Conservation (phyloP, 108 stramenopile genomes). For the Conticribra weissflogii region DNA sequence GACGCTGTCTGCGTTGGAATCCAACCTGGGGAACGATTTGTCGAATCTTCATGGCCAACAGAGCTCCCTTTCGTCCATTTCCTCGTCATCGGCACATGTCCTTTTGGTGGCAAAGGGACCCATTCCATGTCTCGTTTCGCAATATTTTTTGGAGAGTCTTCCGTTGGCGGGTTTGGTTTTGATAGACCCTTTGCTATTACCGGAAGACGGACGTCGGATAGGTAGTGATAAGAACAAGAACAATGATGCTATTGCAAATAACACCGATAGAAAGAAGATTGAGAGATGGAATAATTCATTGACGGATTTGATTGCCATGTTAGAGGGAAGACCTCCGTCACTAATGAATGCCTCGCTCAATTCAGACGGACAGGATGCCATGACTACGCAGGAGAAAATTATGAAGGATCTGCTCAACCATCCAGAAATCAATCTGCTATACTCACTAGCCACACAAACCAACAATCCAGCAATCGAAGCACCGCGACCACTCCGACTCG, state of each 20-base stretch:
- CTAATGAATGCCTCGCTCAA: not conserved
- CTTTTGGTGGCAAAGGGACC: conserved; percentile 43
- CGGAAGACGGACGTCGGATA: conserved; percentile 33
- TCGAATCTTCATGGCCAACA: not conserved
- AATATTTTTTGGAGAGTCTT: conserved; percentile 52
- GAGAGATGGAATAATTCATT: conserved; percentile 30
- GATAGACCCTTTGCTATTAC: conserved; percentile 46
- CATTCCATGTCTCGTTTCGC: conserved; percentile 44
- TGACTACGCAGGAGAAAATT: too few species aligned
- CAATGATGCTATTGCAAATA: not conserved
- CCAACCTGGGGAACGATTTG: not conserved
- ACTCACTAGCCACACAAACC: conserved; percentile 4
- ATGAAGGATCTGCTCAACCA: too few species aligned
- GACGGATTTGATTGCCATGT: conserved; percentile 23
- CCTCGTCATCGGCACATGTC: conserved; percentile 32
- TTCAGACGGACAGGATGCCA: not conserved
- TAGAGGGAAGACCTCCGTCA: conserved; percentile 7
- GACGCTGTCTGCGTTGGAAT: not conserved
- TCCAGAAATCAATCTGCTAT: conserved; percentile 19
- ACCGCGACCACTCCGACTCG: conserved; percentile 32
- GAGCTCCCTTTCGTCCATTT: not conserved
- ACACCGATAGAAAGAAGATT: too few species aligned
- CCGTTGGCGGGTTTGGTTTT: conserved; percentile 51
- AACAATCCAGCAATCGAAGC: not conserved
- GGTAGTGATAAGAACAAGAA: not conserved